phyloP scores from a whole-genome alignment of 805 yeast species.

The Candida lessepsii region DNA sequence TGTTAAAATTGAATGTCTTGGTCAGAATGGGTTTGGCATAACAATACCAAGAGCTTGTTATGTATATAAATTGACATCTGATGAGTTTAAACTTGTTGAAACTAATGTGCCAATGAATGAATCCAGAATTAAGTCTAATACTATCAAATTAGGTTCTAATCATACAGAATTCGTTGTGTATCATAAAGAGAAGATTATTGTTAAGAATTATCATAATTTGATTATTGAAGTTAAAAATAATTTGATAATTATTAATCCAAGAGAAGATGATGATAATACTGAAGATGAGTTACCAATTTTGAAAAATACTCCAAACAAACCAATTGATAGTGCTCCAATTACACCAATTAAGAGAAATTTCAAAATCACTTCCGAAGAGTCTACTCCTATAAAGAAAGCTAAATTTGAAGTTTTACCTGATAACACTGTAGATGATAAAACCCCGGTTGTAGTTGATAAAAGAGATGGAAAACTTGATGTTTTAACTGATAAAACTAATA shows the following conservation, averaged over 20 bases:
- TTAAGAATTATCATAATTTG: slow-evolving; percentile 64
- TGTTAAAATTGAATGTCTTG: slow-evolving; percentile 65
- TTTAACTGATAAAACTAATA: slow-evolving; percentile 28
- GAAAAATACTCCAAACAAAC: slow-evolving; percentile 4
- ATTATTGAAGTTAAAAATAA: slow-evolving; percentile 73
- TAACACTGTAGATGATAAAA: not conserved
- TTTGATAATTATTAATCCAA: slow-evolving; percentile 49
- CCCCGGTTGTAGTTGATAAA: not conserved
- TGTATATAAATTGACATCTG: slow-evolving; percentile 22
- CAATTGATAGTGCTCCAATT: slow-evolving; percentile 2
- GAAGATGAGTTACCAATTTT: slow-evolving; percentile 40
- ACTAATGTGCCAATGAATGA: slow-evolving; percentile 11
- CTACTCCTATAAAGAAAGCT: slow-evolving; percentile 18
- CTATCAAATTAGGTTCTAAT: slow-evolving; percentile 40
- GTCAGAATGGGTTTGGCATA: slow-evolving; percentile 77
- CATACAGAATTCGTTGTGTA: slow-evolving; percentile 57
- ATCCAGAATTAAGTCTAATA: slow-evolving; percentile 19
- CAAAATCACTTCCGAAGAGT: slow-evolving; percentile 20
- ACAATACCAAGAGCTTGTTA: slow-evolving; percentile 53
- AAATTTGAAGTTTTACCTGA: slow-evolving; percentile 6
- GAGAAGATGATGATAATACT: slow-evolving; percentile 43
- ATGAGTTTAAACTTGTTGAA: slow-evolving; percentile 21
- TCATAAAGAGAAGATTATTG: slow-evolving; percentile 58
- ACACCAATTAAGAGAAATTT: slow-evolving; percentile 17
- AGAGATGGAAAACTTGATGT: no score